Conservation (phyloP, 306 rosid species). For the Corylus avellana region DNA sequence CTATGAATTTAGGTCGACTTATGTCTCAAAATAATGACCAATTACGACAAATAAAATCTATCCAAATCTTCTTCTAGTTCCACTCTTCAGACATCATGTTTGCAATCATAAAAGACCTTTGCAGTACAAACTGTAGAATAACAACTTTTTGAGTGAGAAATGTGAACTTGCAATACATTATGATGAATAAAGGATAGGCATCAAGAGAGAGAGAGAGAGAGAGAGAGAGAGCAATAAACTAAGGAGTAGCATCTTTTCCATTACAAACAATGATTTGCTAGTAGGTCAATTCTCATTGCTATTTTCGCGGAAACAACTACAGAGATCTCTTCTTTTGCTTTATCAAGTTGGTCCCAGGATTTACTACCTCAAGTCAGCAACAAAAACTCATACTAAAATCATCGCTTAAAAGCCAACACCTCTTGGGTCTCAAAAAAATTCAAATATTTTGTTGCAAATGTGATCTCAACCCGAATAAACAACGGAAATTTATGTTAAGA, state of each 20-base stretch:
- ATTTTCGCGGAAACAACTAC: not conserved
- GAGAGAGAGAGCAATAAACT: not conserved
- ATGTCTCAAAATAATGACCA: not conserved
- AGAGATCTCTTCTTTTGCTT: conserved; percentile 3
- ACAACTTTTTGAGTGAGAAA: not conserved
- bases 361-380: not conserved
- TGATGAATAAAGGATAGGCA: not conserved
- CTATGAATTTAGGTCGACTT: not conserved
- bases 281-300: not conserved
- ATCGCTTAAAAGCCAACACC: conserved; percentile 2
- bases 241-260: not conserved
- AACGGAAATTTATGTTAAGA: not conserved
- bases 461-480: conserved; percentile 7
- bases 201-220: not conserved
- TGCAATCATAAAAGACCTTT: not conserved
- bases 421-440: not conserved
- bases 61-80: not conserved
- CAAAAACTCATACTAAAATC: conserved; percentile 1
- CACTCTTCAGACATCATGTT: not conserved
- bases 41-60: not conserved
- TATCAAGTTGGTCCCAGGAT: conserved; percentile 31
- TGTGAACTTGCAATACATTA: not conserved
- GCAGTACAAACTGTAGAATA: not conserved
- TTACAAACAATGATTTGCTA: not conserved
- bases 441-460: not conserved